Conservation (phyloP, 2,329 filamentous ascomycete species). For the Triangularia verruculosa region DNA sequence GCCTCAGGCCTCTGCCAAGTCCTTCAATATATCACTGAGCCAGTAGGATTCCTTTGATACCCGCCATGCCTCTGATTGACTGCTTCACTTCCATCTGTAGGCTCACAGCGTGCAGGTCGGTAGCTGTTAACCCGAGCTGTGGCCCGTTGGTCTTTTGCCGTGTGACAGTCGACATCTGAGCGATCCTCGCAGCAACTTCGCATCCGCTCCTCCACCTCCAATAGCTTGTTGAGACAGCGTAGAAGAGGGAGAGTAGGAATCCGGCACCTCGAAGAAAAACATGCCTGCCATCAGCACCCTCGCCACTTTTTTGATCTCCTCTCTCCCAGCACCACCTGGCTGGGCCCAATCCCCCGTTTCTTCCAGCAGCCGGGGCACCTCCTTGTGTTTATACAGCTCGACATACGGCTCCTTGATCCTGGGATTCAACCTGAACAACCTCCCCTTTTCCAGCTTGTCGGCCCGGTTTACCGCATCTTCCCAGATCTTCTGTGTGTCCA, state of each 20-base stretch:
- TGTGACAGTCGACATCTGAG: constrained; percentile 14
- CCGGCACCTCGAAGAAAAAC: constrained; percentile 18
- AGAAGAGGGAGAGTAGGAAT: neutral
- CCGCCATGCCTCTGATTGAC: no score
- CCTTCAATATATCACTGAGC: no score
- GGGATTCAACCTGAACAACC: constrained; percentile 9
- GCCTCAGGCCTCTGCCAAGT: no score
- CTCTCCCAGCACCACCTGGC: constrained; percentile 7
- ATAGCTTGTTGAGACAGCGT: neutral
- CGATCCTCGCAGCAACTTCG: constrained; percentile 1
- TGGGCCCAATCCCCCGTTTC: neutral
- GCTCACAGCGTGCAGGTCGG: no score
- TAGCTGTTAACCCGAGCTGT: no score
- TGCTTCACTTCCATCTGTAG: no score
- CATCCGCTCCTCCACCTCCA: neutral
- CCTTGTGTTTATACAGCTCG: constrained; percentile 7
- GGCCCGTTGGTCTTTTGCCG: no score
- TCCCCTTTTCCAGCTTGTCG: constrained; percentile 2
- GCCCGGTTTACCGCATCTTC: neutral
- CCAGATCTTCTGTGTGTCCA: neutral
- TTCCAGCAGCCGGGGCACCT: constrained; percentile 1
- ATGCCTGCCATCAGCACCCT: constrained; percentile 12
- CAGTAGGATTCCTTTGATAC: no score
- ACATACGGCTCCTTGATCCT: neutral
- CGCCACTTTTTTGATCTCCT: constrained; percentile 23